These are phyloP conservation scores for Camelina neglecta DNA, from an alignment of 345 rosid species.

Conservation along the genomic window DNA sequence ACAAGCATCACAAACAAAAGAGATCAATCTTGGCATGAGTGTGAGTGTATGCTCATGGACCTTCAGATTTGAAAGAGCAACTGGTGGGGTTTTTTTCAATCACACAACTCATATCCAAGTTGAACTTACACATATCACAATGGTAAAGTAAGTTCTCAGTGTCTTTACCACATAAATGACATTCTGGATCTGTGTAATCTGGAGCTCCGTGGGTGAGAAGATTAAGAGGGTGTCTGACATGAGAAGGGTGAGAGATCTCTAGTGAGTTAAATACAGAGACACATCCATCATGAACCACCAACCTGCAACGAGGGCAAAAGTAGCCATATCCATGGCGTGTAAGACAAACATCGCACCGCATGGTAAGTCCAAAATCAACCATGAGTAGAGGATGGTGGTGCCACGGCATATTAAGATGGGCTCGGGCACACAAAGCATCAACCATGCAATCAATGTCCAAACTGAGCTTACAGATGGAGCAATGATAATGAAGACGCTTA, in stretches of 20 bases:
- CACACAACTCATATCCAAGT: not conserved
- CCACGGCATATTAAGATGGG: not conserved
- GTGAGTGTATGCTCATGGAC: not conserved
- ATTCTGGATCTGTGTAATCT: not conserved
- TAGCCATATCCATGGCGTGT: not conserved
- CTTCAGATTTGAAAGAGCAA: not conserved
- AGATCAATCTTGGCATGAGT: no score
- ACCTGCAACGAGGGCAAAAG: not conserved
- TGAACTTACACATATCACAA: conserved; percentile 34
- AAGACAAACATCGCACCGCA: no score
- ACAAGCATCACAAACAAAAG: no score
- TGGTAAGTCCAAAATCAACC: no score
- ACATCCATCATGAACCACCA: conserved; percentile 10
- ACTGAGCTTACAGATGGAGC: not conserved
- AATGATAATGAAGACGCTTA: not conserved
- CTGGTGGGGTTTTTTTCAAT: no score
- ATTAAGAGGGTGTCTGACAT: conserved; percentile 24
- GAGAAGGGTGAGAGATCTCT: conserved; percentile 8
- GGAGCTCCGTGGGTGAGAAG: not conserved
- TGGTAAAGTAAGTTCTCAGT: not conserved
- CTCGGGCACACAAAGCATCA: not conserved
- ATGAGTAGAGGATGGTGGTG: not conserved
- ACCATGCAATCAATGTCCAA: conserved; percentile 6
- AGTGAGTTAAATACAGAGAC: not conserved
- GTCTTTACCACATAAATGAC: not conserved